phyloP scores from a whole-genome alignment of 2,329 filamentous ascomycete genomes.

The Achaetomium macrosporum region DNA sequence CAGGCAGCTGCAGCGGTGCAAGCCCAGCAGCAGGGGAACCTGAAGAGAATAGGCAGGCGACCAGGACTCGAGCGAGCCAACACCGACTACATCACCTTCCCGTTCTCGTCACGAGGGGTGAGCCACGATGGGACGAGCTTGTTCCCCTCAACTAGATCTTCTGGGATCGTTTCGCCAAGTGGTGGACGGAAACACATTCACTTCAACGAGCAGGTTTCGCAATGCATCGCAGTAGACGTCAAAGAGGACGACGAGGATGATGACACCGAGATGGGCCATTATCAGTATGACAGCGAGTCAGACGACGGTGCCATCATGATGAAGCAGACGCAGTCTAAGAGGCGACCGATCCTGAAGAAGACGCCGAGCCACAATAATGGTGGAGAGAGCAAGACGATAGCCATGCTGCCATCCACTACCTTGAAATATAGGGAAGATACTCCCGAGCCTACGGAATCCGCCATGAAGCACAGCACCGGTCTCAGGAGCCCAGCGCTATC shows the following conservation, averaged over 20 bases:
- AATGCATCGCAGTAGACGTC: slow-evolving; percentile 88
- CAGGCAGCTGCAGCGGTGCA: slow-evolving; percentile 83
- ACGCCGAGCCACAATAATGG: slow-evolving; percentile 34
- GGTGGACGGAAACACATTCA: slow-evolving; percentile 79
- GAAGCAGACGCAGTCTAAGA: slow-evolving; percentile 54
- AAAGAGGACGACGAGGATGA: slow-evolving; percentile 73
- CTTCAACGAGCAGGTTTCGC: slow-evolving; percentile 92
- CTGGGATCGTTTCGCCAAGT: slow-evolving; percentile 59
- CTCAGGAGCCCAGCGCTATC: slow-evolving; percentile 51
- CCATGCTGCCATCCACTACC: slow-evolving; percentile 80
- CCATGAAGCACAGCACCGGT: slow-evolving; percentile 54
- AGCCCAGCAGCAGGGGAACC: slow-evolving; percentile 63
- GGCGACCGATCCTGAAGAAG: slow-evolving; percentile 47
- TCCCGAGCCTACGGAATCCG: slow-evolving; percentile 57
- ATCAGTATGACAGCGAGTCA: slow-evolving; percentile 54
- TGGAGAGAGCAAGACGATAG: slow-evolving; percentile 73
- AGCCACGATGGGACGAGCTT: slow-evolving; percentile 60
- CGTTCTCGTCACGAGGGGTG: slow-evolving; percentile 55
- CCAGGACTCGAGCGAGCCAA: slow-evolving; percentile 55
- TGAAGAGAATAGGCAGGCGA: slow-evolving; percentile 41
- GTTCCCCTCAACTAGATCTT: slow-evolving; percentile 62
- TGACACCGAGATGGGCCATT: slow-evolving; percentile 32
- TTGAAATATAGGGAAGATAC: slow-evolving; percentile 78
- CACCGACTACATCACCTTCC: slow-evolving; percentile 64
- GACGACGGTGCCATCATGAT: slow-evolving; percentile 79